Evolutionary conservation across 108 stramenopile species (phyloP).

Genomic region (Cyclostephanos invisitatus): DNA sequence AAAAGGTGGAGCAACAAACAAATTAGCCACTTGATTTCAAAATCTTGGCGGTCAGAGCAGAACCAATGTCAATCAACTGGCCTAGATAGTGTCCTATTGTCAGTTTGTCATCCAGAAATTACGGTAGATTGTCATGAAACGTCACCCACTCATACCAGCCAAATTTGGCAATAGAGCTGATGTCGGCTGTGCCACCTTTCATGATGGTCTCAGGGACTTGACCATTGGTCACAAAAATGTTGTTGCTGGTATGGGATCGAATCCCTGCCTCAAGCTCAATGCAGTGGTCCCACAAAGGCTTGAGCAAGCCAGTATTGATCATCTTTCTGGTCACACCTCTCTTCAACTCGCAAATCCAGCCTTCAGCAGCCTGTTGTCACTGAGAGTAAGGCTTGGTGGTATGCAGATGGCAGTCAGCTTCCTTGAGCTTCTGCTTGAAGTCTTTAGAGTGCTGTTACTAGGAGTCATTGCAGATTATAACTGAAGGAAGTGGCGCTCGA

Average conservation of each 20-base stretch:
- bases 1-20: neutral
- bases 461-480: conserved; percentile 25
- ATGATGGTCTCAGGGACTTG: conserved; percentile 7
- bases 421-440: conserved; percentile 32
- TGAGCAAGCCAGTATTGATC: neutral
- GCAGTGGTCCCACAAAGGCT: neutral
- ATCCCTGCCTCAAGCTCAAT: conserved; percentile 13
- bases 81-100: conserved; percentile 19
- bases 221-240: conserved; percentile 9
- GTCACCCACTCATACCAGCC: neutral
- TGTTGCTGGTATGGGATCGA: too few species aligned
- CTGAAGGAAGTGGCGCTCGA: conserved; percentile 7
- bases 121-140: neutral
- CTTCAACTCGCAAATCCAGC: conserved; percentile 38
- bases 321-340: conserved; percentile 11
- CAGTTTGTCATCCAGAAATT: neutral
- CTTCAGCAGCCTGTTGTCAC: conserved; percentile 11
- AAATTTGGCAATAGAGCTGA: too few species aligned
- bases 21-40: conserved; percentile 18
- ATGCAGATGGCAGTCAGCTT: conserved; percentile 23
- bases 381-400: conserved; percentile 29
- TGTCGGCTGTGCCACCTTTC: conserved; percentile 28
- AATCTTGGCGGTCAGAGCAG: conserved; percentile 23
- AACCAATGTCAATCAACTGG: conserved; percentile 17
- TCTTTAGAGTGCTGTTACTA: conserved; percentile 14